Evolutionary conservation across 225 moss, liverwort and hornwort species (phyloP), one percentile per base, ranked within the genome.

Genomic region (Bryoerythrophyllum caledonicum): DNA sequence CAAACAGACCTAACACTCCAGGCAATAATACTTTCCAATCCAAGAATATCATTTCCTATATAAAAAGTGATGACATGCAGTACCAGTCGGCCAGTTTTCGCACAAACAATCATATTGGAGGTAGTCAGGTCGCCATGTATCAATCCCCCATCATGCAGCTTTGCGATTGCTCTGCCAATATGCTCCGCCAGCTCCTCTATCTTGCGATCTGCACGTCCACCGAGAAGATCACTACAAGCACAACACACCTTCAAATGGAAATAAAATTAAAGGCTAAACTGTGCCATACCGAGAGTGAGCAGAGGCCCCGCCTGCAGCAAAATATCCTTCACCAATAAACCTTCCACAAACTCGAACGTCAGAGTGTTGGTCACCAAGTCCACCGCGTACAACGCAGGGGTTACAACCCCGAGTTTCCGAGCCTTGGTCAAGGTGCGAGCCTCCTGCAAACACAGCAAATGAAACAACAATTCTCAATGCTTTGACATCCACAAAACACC

Each of bases 71-170:
- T 70, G 27, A 28, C 58, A 63, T 11, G 37, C 26, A 26, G 1
- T 81, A 96, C 96, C 88, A 96, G 82, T 79, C 90, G 81, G 79
- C 86, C 88, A 56, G 94, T 84, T 77, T 87, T 88, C 57, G 88
- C 65, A 65, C 82, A 86, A 51, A 96, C 73, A 40, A 96, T 88
- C 94, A 96, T 94, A 41, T 96, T 96, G 32, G 94, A 96, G 38
- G 96, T 96, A 25, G 96, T 94, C 41, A 96, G 79, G 76, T 96
- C 96, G 59, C 94, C 96, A 81, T 96, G 96, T 52, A 96, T 84
- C 14, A 96, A 67, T 10, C 94, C 94, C 30, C 92, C 94, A 79
- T 96, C 96, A 80, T 94, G 96, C 59, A 96, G 80, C 72, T 83
- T 91, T 41, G 94, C 96, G 30, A 94, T 75, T 58, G 91, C 86